Percentiles rank a stretch among this genome's conserved stretches.
These are phyloP conservation scores for Boletus sp. DNA, from an alignment of 768 basidiomycete species.

Conservation along the genomic window DNA sequence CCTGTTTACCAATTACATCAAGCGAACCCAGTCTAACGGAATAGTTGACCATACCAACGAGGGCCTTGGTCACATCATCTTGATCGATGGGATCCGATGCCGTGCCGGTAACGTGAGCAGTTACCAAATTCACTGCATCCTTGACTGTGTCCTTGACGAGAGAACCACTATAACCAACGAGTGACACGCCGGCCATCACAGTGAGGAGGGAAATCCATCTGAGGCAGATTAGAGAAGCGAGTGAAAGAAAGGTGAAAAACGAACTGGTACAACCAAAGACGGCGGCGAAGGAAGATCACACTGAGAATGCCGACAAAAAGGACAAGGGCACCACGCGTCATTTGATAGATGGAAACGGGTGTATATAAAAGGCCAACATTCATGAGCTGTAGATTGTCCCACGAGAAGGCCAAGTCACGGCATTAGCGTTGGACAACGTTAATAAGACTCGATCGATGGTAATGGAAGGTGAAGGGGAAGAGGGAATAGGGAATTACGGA, in stretches of 20 bases:
- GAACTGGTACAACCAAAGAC: constrained; percentile 85
- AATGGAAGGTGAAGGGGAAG: constrained; percentile 9
- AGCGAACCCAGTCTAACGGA: constrained; percentile 11
- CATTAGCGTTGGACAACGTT: constrained; percentile 17
- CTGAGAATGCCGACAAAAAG: constrained; percentile 91
- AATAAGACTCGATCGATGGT: constrained; percentile 3
- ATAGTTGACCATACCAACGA: constrained; percentile 53
- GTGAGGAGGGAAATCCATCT: constrained; percentile 91
- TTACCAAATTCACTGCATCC: constrained; percentile 34
- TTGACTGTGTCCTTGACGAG: constrained; percentile 74
- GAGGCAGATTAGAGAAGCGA: constrained; percentile 1
- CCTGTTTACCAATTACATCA: constrained; percentile 45
- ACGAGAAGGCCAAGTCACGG: constrained; percentile 9
- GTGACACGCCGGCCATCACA: constrained; percentile 80
- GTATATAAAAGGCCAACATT: constrained; percentile 94
- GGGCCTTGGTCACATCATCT: constrained; percentile 65
- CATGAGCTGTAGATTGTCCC: constrained; percentile 59
- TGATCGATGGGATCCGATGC: constrained; percentile 49
- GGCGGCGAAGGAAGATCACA: constrained; percentile 85
- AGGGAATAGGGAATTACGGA: constrained; percentile 39
- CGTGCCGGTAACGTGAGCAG: constrained; percentile 25
- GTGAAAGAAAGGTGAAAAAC: constrained; percentile 12
- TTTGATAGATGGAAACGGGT: constrained; percentile 96
- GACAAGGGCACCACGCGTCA: constrained; percentile 91
- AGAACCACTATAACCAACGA: constrained; percentile 89